Conservation (phyloP, 495 filamentous ascomycete genomes). For the Neurospora sp. region DNA sequence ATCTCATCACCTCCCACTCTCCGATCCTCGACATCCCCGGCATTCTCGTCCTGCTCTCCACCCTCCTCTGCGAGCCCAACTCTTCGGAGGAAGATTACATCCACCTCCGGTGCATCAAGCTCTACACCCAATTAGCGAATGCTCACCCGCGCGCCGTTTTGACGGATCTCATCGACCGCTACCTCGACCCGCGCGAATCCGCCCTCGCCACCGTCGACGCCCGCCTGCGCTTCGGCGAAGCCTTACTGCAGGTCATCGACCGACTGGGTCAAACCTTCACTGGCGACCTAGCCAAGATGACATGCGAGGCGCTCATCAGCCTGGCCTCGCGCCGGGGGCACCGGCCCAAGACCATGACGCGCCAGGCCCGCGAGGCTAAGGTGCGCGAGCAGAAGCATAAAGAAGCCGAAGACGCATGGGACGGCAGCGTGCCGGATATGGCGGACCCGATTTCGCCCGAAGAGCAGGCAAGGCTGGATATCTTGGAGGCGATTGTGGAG, state of each 20-base stretch:
- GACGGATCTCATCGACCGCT: conserved; percentile 57
- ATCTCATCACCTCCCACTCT: conserved; percentile 50
- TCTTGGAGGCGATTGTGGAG: conserved; percentile 54
- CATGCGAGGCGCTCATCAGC: conserved; percentile 53
- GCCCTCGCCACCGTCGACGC: conserved; percentile 43
- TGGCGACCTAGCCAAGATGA: conserved; percentile 44
- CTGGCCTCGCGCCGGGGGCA: conserved; percentile 55
- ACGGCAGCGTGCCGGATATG: conserved; percentile 38
- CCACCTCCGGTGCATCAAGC: conserved; percentile 59
- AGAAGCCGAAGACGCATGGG: conserved; percentile 45
- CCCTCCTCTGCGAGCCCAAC: conserved; percentile 34
- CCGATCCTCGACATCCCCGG: conserved; percentile 62
- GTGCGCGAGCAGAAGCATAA: conserved; percentile 35
- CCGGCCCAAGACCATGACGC: conserved; percentile 43
- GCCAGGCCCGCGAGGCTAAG: conserved; percentile 39
- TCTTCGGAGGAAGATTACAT: conserved; percentile 66
- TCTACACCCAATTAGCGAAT: conserved; percentile 55
- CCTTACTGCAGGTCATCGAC: conserved; percentile 58
- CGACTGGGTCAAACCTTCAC: conserved; percentile 51
- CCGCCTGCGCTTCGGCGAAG: conserved; percentile 64
- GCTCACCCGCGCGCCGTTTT: conserved; percentile 56
- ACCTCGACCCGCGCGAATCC: conserved; percentile 53
- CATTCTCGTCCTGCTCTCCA: conserved; percentile 55
- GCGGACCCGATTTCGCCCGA: conserved; percentile 36
- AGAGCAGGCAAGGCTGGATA: conserved; percentile 39